Base-by-base conservation (phyloP, 768 basidiomycete species). In the Lanmaoa rubissima region DNA sequence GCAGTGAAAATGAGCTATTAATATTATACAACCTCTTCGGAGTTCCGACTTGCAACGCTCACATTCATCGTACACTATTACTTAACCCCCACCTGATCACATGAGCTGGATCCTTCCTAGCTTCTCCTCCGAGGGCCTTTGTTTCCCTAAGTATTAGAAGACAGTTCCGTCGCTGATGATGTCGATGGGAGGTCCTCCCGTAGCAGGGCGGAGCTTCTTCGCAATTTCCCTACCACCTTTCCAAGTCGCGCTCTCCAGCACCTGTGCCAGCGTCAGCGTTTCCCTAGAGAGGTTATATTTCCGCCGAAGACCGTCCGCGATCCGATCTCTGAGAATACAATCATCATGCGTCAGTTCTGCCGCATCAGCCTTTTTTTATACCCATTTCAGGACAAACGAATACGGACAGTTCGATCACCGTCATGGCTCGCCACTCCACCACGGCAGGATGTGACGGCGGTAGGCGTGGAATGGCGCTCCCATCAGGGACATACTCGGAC, bases 341-440 rank as follows among this genome's bases (percentile, higher is more conserved):
- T 8, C 36, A 36, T 38, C 28, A 46, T 26, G 40, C 39, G 57
- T 36, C 46, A 55, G 45, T 28, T 28, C 6, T 60, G 38, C 17
- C 46, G 35, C 8, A 28, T 51, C 39, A 54, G 28, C 28, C 28
- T 7, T 31, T 31, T 7, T 31, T 8, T 8, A 31, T 1, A 31
- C 28, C 28, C 28, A 31, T 31, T 31, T 31, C 28, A 48, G 36
- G 41, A 51, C 45, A 44, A 57, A 32, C 26, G 14, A 45, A 9
- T 16, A 78, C 88, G 63, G 63, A 94, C 92, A 99, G 78, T 68
- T 88, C 84, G 53, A 97, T 89, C 38, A 99, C 92, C 0, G 96
- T 98, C 81, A 99, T 82, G 0, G 95, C 94, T 53, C 96, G 79
- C 94, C 95, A 96, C 74, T 99, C 96, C 38, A 98, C 85, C 54